Conservation (phyloP, 192 early-diverging fungal species). For the Linnemannia zychae region DNA sequence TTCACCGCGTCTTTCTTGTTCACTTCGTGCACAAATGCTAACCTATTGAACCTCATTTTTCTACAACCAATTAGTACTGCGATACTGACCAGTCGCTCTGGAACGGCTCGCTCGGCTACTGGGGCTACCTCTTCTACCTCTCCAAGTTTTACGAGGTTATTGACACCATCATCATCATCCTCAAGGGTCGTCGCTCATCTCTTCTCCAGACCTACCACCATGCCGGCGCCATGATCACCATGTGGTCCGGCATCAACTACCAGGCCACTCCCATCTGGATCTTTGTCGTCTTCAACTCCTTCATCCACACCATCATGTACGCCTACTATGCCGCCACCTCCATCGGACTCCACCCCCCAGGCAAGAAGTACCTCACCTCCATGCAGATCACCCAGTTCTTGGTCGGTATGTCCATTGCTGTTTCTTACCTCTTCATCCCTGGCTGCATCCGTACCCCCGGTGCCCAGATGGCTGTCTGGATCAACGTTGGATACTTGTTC, state of each 20-base stretch:
- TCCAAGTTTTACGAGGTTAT: conserved; percentile 87
- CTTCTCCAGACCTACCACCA: conserved; percentile 91
- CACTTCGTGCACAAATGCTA: neutral
- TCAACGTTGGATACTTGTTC: conserved; percentile 77
- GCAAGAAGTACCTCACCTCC: conserved; percentile 84
- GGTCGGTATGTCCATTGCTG: conserved; percentile 75
- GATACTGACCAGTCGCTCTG: conserved; percentile 75
- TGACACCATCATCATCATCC: conserved; percentile 88
- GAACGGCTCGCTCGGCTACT: conserved; percentile 82
- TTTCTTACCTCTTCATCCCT: conserved; percentile 75
- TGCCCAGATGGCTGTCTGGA: conserved; percentile 70
- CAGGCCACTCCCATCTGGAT: conserved; percentile 85
- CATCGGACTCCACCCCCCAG: conserved; percentile 80
- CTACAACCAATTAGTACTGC: conserved; percentile 63
- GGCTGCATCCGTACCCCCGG: conserved; percentile 66
- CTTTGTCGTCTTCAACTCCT: conserved; percentile 87
- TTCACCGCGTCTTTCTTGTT: neutral
- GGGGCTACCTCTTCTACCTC: conserved; percentile 90
- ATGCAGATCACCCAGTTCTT: conserved; percentile 92
- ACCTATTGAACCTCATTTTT: conserved; percentile 11
- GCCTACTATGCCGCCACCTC: conserved; percentile 84
- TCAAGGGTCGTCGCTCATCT: conserved; percentile 82
- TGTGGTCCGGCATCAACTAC: conserved; percentile 80
- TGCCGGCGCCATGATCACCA: conserved; percentile 85
- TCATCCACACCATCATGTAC: conserved; percentile 93